Evolutionary conservation across 2,329 filamentous ascomycete species (phyloP), one percentile per base, ranked within the genome.

Genomic region (Emmonsiellopsis sp.): DNA sequence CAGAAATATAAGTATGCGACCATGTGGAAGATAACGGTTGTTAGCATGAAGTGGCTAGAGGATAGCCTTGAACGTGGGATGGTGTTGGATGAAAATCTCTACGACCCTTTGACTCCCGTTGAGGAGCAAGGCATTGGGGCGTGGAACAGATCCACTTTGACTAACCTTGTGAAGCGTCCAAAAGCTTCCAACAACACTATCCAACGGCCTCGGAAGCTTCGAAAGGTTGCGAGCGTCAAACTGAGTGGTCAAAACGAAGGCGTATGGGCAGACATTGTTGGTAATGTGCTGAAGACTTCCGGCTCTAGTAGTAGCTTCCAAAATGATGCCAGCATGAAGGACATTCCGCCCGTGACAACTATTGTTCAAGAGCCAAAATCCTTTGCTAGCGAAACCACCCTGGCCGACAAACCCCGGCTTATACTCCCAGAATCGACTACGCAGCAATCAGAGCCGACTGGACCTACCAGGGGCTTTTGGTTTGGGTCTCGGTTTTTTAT

Each of bases 1-100:
- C 87, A 89, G 56, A 98, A 98, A 69, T 98, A 95, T 67, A 81
- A 82, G 53, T 89, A 89, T 53, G 93, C 92, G n/a, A 83, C 81
- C 60, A 79, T 79, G 61, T 98, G 93, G 91, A 78, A 79, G 45
- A 81, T 95, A 59, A 82, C 82, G 51, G 82, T 90, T 27, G 89
- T 98, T 27, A 84, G 86, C 1, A 68, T 87, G 36, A 85, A 90
- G 64, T 98, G 93, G 93, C 79, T 97, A 39, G 74, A 84, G 49
- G 87, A 96, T 63, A 92, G 87, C 62, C 70, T 93, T 55, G 80
- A 86, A 58, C 81, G 93, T 57, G 89, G 90, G 53, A 93, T 98
- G 89, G 86, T 91, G 17, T 74, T 98, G 17, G 88, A 96, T 53
- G 93, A 97, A 67, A 71, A 75, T n/a, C 82, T 82, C 55, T 98